Evolutionary conservation across 306 rosid species (phyloP).

Genomic region (Casuarina equisetifolia): DNA sequence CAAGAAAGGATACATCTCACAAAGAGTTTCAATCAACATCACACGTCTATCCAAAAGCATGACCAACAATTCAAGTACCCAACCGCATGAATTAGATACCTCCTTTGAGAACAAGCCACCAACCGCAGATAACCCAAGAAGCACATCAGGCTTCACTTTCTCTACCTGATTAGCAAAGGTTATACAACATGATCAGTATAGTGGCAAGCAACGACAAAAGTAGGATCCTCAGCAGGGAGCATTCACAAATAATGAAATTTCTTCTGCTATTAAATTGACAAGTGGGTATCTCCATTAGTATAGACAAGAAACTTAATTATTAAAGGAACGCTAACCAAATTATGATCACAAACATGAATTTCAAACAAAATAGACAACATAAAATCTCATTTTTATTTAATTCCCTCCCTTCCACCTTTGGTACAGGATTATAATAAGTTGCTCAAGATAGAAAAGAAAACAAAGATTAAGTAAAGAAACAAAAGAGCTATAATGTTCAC

Average conservation of each 20-base stretch:
- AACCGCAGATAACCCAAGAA: slow-evolving; percentile 96
- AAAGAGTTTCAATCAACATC: background rate
- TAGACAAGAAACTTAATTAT: background rate
- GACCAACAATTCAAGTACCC: background rate
- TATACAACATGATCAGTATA: slow-evolving; percentile 21
- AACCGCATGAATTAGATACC: slow-evolving; percentile 46
- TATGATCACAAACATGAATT: background rate
- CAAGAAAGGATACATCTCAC: background rate
- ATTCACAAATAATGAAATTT: background rate
- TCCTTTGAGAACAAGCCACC: slow-evolving; percentile 96
- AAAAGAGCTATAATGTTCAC: background rate
- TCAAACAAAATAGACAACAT: background rate
- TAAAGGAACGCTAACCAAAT: background rate
- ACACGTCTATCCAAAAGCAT: background rate
- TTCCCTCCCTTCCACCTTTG: background rate
- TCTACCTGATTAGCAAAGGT: slow-evolving; percentile 62
- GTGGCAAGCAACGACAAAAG: background rate
- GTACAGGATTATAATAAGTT: background rate
- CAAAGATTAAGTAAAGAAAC: background rate
- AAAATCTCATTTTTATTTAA: background rate
- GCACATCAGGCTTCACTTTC: slow-evolving; percentile 97
- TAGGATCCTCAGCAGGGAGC: background rate
- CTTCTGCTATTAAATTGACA: background rate
- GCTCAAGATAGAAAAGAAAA: background rate
- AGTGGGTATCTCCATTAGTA: background rate